Base-by-base conservation (phyloP, 1,284 basidiomycete genomes). In the Austroboletus rostrupii region DNA sequence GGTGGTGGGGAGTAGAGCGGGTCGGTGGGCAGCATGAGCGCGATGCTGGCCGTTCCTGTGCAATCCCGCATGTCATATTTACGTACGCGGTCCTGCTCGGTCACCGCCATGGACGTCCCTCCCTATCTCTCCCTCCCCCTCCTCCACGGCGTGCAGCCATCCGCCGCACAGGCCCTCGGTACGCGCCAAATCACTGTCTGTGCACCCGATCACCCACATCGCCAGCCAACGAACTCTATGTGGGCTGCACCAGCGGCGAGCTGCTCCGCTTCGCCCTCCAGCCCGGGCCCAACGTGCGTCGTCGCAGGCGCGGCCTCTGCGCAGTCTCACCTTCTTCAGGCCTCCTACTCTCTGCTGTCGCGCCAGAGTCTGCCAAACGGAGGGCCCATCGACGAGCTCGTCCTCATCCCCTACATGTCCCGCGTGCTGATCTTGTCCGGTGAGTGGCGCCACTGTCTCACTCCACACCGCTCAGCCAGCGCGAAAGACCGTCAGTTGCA, bases 311-410 rank as follows among this genome's bases (percentile, higher is more conserved):
- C n/a, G n/a, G n/a, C n/a, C n/a, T n/a, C n/a, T n/a, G n/a, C n/a
- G n/a, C n/a, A n/a, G n/a, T n/a, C n/a, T n/a, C n/a, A n/a, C n/a
- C n/a, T n/a, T n/a, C n/a, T n/a, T n/a, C 71, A 79, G 52, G 81
- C 80, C 52, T 77, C 82, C 12, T 88, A 91, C 61, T 73, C 70
- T 37, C 71, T 90, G 9, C 64, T 87, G 16, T 88, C 87, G 17
- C 79, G 83, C 33, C 86, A 88, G 63, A 74, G 70, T 13, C 60
- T 90, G 11, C 77, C 83, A 3, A 76, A 68, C 36, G 77, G 77
- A 43, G 85, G 83, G 57, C 71, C 87, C 1, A 74, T 94, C 26
- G 86, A 88, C 47, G 84, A 88, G 57, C 88, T 95, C 53, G 78
- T 87, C 12, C 72, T 94, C 13, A 68, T 90, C 19, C 89, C 90